Base-by-base conservation (phyloP, 306 rosid species). In the Calophaca sinica region DNA sequence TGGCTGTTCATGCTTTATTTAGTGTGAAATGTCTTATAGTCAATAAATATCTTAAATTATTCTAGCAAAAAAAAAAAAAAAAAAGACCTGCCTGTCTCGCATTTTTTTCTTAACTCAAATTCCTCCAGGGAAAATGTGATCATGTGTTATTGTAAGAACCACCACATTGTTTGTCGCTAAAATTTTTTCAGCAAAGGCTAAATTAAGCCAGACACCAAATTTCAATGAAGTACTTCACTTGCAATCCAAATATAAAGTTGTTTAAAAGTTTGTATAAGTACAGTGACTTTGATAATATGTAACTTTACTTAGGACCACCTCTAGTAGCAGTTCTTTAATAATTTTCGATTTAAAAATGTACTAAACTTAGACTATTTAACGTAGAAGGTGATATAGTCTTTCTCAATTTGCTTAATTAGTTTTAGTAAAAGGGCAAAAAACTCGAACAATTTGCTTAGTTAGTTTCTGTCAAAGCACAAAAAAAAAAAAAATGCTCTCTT, bases 261-360 rank as follows among this genome's bases (percentile, higher is more conserved):
- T 33, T 4, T 4, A 33, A 3, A 4, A 39, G 39, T 60, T 59
- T 10, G 49, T 49, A 77, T 5, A 29, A 59, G 35, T 9, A 55
- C 28, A 68, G 1, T 13, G 14, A 63, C 44, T 9, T 9, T 38
- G 2, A 36, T 15, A 36, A 26, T 26, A 5, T 61, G 6, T 1
- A n/a, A n/a, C n/a, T n/a, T 61, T 32, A 10, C 49, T 4, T 31
- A 58, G 20, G 50, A 4, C 53, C 70, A 62, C 71, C 29, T 49
- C 9, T 15, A 4, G n/a, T 11, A 11, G 9, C 3, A 2, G 3
- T 51, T 51, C 11, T 38, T 52, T 8, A 52, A 15, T 20, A 5
- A 7, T 59, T 44, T 45, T 45, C 58, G n/a, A 44, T 32, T 32
- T 6, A 10, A 9, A 9, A 46, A 20, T 20, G 0, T 20, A 20